A percentile compares a stretch with the other conserved stretches of the same genome.
These are phyloP conservation scores for Nitzschia sp. DNA, from an alignment of 108 stramenopile species.

Conservation along the genomic window DNA sequence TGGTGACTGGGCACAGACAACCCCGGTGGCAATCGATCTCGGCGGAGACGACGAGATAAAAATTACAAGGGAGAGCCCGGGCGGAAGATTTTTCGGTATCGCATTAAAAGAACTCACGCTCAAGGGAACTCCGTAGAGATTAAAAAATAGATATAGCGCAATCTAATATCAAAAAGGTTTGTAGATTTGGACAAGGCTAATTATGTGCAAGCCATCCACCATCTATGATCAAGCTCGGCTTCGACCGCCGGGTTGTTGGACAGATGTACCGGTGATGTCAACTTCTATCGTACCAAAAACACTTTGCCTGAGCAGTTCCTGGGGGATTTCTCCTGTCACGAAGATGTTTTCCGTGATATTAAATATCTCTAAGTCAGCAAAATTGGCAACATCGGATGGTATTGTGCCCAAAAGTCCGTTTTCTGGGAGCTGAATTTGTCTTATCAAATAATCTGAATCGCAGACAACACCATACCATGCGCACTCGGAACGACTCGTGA, in stretches of 20 bases:
- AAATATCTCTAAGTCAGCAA: neutral
- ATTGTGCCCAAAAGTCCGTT: neutral
- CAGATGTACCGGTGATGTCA: too few species aligned
- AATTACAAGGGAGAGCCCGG: neutral
- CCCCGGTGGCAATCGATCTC: neutral
- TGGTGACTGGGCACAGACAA: neutral
- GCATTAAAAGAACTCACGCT: neutral
- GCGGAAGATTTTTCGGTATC: neutral
- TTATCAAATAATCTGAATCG: neutral
- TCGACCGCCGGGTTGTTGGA: too few species aligned
- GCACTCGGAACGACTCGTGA: neutral
- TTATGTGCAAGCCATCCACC: too few species aligned
- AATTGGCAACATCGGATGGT: neutral
- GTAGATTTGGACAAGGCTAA: too few species aligned
- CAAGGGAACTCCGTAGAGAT: neutral
- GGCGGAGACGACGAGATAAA: neutral
- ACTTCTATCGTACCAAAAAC: too few species aligned
- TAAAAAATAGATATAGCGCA: too few species aligned
- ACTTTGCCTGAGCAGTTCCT: too few species aligned
- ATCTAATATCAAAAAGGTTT: too few species aligned
- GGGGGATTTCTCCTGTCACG: neutral
- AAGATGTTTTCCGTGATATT: neutral
- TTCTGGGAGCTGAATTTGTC: neutral
- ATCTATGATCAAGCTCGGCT: too few species aligned
- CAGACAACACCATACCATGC: neutral